phyloP scores from a whole-genome alignment of 768 basidiomycete species.

The Jaapia argillacea region DNA sequence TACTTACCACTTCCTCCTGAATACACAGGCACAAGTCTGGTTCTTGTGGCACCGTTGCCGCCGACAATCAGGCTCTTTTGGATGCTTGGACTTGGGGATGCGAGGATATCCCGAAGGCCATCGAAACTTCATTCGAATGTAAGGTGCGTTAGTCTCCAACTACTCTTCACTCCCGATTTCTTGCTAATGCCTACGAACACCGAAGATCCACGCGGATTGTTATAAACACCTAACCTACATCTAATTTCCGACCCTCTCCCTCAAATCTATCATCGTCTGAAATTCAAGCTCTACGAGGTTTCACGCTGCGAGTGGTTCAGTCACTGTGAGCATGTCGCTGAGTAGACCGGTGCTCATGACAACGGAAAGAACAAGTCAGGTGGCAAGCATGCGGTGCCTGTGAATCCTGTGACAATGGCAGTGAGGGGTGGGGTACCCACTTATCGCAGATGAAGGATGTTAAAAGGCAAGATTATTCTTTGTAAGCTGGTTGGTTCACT shows the following conservation, averaged over 20 bases:
- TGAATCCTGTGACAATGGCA: constrained; percentile 77
- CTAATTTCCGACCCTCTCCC: constrained; percentile 45
- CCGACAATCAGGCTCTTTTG: constrained; percentile 68
- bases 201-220: constrained; percentile 80
- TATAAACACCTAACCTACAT: constrained; percentile 73
- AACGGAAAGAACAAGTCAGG: no score
- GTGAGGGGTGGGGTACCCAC: constrained; percentile 45
- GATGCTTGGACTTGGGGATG: constrained; percentile 97
- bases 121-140: constrained; percentile 56
- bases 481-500: constrained; percentile 42
- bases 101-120: constrained; percentile 77
- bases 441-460: constrained; percentile 26
- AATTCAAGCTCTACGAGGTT: constrained; percentile 65
- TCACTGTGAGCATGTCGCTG: constrained; percentile 55
- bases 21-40: constrained; percentile 55
- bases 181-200: not conserved
- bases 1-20: constrained; percentile 5
- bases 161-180: not conserved
- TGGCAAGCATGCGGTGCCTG: constrained; percentile 60
- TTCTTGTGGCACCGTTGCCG: constrained; percentile 63
- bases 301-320: constrained; percentile 89
- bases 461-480: constrained; percentile 35
- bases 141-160: constrained; percentile 30
- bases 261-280: constrained; percentile 47
- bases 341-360: constrained; percentile 15